Evolutionary conservation across 495 filamentous ascomycete genomes (phyloP), one percentile per base, ranked within the genome.

Genomic region (Talaromyces trachyspermus): DNA sequence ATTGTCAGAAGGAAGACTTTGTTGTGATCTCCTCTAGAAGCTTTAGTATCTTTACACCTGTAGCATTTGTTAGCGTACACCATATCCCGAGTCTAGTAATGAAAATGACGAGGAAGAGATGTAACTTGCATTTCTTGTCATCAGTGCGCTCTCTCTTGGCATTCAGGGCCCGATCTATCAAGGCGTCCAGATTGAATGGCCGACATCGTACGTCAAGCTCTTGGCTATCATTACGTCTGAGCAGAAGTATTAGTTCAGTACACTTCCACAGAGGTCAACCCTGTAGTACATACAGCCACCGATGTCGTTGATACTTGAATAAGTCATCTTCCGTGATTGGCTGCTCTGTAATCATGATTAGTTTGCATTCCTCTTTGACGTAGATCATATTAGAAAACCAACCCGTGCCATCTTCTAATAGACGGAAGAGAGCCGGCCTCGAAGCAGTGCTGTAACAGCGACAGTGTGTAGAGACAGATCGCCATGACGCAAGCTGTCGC

Each of bases 21-120:
- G 37, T 62, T 68, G 40, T 53, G 59, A 14, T 51, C 49, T 14
- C 64, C 59, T 49, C 62, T 9, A 57, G 56, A 41, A 61, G 47
- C 52, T 67, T 65, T 10, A 46, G 17, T 12, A 46, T 22, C 26
- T 33, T 30, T 7, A 33, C 17, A 23, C 43, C 43, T 46, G 18
- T 5, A 46, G 5, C n/a, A 11, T 1, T 24, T 6, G 14, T 42
- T 1, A 38, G 35, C 18, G 22, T 19, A 7, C 39, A 42, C 15
- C 4, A 42, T 14, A n/a, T n/a, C n/a, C n/a, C n/a, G n/a, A n/a
- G n/a, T n/a, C n/a, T n/a, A n/a, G n/a, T n/a, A n/a, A n/a, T 6
- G 17, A 42, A n/a, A 4, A 3, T 42, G 4, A 26, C 17, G 19
- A 8, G 33, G 2, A 7, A 42, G 19, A 26, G 39, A 14, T 15